phyloP scores from a whole-genome alignment of 805 yeast species.

The Yamadazyma olivae region DNA sequence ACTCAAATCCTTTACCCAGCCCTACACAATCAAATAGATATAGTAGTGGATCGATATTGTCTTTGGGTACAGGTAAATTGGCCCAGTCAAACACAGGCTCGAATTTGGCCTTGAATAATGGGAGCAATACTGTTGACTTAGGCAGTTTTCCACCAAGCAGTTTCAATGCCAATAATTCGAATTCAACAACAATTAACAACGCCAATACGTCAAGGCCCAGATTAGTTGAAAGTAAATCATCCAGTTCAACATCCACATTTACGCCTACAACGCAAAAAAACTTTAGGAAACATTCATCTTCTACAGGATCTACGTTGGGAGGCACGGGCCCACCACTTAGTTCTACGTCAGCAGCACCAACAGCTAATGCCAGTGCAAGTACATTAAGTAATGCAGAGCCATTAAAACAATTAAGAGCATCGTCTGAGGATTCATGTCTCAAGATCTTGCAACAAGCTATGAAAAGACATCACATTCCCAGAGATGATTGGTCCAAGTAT shows the following conservation, averaged over 20 bases:
- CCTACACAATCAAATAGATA: slow-evolving; percentile 32
- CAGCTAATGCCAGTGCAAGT: slow-evolving; percentile 8
- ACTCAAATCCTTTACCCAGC: slow-evolving; percentile 17
- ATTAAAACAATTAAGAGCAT: slow-evolving; percentile 76
- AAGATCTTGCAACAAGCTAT: slow-evolving; percentile 85
- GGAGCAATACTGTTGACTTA: background rate
- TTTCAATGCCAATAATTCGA: background rate
- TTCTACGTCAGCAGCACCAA: slow-evolving; percentile 16
- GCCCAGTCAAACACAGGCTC: slow-evolving; percentile 13
- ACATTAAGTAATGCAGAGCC: slow-evolving; percentile 50
- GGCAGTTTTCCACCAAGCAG: background rate
- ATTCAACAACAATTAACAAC: background rate
- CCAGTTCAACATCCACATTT: slow-evolving; percentile 20
- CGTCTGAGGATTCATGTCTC: slow-evolving; percentile 88
- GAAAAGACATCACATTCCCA: slow-evolving; percentile 74
- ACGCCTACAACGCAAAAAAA: slow-evolving; percentile 12
- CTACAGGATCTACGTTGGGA: slow-evolving; percentile 9
- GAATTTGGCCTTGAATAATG: background rate
- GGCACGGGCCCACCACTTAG: background rate
- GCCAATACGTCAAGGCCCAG: slow-evolving; percentile 17
- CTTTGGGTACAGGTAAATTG: slow-evolving; percentile 42
- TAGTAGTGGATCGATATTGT: slow-evolving; percentile 35
- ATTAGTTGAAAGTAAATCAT: slow-evolving; percentile 21
- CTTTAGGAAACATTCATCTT: slow-evolving; percentile 12
- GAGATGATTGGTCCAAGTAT: slow-evolving; percentile 83